Evolutionary conservation across 1,284 basidiomycete genomes (phyloP), one percentile per base, ranked within the genome.

Genomic region (Thecaphora thlaspeos): DNA sequence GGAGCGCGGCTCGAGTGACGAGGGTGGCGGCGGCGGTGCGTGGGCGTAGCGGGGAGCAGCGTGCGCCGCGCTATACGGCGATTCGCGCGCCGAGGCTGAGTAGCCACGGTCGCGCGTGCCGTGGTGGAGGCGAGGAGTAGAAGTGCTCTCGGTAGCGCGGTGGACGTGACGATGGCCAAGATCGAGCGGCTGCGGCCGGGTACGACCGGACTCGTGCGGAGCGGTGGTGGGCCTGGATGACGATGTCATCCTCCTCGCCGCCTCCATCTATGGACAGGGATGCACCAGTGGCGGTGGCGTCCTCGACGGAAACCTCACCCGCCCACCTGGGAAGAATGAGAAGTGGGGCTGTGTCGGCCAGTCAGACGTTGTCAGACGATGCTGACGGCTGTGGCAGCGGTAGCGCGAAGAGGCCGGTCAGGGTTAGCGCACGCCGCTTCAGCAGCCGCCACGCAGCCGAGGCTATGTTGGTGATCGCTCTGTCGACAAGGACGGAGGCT

Each of bases 131-230:
- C n/a, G 26, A 2, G 26, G 50, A 17, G 22, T 47, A 19, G 26
- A 34, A 3, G 11, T 34, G 32, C 32, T 34, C 12, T 58, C 37
- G 7, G 52, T 51, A 32, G 45, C 46, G 45, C 60, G 61, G 2
- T 57, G 60, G 28, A 59, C 59, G 48, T 57, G 56, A 51, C 53
- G 60, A 46, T 54, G 40, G 19, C 52, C 54, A 19, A 24, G 3
- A 30, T 56, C 50, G 14, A n/a, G 22, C 22, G 51, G 38, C 15
- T 42, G 26, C 11, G 41, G n/a, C 3, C 49, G 52, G 37, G 44
- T 51, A 21, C 43, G 51, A 23, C 37, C 40, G 22, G 50, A 51
- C 39, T 61, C 59, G 7, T 49, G 48, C 46, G 50, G 51, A 28
- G 51, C 43, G 4, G 42, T 43, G 23, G 38, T n/a, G 14, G 46